phyloP scores from a whole-genome alignment of 75 land plant species.

The Chamaecyparis obtusa region DNA sequence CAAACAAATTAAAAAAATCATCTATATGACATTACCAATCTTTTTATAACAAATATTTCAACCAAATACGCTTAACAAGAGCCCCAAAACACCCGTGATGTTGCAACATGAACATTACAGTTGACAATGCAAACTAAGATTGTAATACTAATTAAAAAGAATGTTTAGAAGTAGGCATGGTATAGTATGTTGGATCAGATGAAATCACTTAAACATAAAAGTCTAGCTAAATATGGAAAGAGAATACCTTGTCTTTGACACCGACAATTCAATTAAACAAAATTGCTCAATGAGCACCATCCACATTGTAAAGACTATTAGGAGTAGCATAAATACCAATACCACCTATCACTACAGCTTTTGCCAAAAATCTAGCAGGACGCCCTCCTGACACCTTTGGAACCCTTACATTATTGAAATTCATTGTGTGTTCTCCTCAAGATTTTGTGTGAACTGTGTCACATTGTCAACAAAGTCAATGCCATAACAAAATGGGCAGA shows the following conservation, averaged over 20 bases:
- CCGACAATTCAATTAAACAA: slow-evolving; percentile 84
- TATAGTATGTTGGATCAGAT: neutral
- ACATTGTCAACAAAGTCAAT: no score
- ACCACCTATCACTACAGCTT: slow-evolving; percentile 60
- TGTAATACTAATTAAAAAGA: neutral
- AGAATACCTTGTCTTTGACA: slow-evolving; percentile 70
- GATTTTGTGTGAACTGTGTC: no score
- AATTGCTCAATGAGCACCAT: slow-evolving; percentile 92
- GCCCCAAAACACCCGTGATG: neutral
- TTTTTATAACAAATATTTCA: neutral
- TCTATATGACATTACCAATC: neutral
- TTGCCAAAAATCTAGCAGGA: slow-evolving; percentile 53
- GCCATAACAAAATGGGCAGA: no score
- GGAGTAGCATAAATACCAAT: slow-evolving; percentile 59
- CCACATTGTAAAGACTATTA: slow-evolving; percentile 91
- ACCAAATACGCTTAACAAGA: neutral
- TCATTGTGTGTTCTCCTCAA: slow-evolving; percentile 34
- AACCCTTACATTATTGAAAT: slow-evolving; percentile 55
- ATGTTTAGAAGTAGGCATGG: neutral
- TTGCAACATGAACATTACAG: neutral
- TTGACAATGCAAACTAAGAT: neutral
- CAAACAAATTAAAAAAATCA: neutral
- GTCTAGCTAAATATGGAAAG: neutral
- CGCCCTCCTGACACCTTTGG: slow-evolving; percentile 66
- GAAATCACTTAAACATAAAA: neutral